These are phyloP conservation scores for Laburnicola sp. DNA, from an alignment of 2,329 filamentous ascomycete genomes.

Conservation along the genomic window DNA sequence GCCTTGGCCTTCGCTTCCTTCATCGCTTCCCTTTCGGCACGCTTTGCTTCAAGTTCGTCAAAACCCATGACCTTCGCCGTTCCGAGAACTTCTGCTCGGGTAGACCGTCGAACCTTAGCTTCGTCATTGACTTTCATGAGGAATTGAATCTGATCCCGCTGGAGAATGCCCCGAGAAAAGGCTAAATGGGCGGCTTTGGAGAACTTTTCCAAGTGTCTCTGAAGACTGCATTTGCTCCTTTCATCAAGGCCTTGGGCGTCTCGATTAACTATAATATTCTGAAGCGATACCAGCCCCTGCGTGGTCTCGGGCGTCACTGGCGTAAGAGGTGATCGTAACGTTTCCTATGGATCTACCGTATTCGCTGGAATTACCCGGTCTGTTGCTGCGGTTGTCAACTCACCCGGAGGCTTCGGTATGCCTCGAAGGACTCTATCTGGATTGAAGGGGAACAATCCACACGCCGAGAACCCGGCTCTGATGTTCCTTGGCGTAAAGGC, in stretches of 20 bases:
- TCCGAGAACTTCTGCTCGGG: slow-evolving; percentile 19
- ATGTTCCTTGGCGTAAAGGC: slow-evolving; percentile 32
- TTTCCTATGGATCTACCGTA: neutral
- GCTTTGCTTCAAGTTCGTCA: neutral
- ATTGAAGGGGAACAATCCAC: slow-evolving; percentile 32
- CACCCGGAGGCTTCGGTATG: slow-evolving; percentile 20
- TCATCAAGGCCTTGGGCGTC: slow-evolving; percentile 13
- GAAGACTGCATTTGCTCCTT: slow-evolving; percentile 16
- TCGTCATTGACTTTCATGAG: slow-evolving; percentile 30
- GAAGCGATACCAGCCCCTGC: slow-evolving; percentile 16
- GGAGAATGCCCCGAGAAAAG: slow-evolving; percentile 22
- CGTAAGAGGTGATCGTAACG: slow-evolving; percentile 22
- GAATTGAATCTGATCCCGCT: slow-evolving; percentile 27
- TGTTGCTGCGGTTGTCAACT: slow-evolving; percentile 16
- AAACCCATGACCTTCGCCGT: slow-evolving; percentile 5
- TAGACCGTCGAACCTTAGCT: slow-evolving; percentile 24
- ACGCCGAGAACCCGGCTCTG: slow-evolving; percentile 22
- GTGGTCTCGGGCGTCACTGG: slow-evolving; percentile 12
- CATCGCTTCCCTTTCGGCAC: neutral
- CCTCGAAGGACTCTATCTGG: slow-evolving; percentile 29
- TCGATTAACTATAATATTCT: slow-evolving; percentile 12
- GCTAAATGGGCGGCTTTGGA: slow-evolving; percentile 24
- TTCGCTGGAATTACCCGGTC: neutral
- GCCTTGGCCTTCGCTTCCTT: neutral
- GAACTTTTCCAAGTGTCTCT: slow-evolving; percentile 12